These are phyloP conservation scores for Xanthoconium stramineum DNA, from an alignment of 768 basidiomycete genomes.

Conservation along the genomic window DNA sequence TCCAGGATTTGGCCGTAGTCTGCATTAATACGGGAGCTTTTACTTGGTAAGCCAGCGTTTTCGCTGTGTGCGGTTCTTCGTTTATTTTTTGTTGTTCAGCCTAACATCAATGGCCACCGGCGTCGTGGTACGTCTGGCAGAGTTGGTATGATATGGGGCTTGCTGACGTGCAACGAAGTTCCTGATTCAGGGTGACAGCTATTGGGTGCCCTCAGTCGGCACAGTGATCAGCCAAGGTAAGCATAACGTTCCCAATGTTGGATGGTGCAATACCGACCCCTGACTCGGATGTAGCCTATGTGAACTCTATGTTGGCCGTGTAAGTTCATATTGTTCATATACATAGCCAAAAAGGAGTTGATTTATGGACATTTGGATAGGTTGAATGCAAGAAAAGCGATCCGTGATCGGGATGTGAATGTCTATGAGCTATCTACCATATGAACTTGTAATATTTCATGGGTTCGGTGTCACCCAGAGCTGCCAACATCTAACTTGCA, in stretches of 20 bases:
- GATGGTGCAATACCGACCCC: not conserved
- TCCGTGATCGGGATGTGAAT: slow-evolving; percentile 5
- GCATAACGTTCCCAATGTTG: not conserved
- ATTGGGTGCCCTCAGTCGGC: slow-evolving; percentile 5
- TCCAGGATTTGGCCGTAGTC: slow-evolving; percentile 12
- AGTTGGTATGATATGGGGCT: too few species aligned
- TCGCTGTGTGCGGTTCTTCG: not conserved
- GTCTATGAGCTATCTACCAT: slow-evolving; percentile 1
- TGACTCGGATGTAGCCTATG: slow-evolving; percentile 6
- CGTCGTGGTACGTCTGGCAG: not conserved
- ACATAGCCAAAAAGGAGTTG: too few species aligned
- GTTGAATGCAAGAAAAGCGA: slow-evolving; percentile 8
- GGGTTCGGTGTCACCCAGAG: too few species aligned
- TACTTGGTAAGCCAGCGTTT: slow-evolving; percentile 3
- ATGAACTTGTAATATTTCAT: not conserved
- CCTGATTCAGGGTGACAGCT: not conserved
- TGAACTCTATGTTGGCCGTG: slow-evolving; percentile 14
- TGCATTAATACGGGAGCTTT: slow-evolving; percentile 12
- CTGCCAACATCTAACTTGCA: too few species aligned
- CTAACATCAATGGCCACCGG: not conserved
- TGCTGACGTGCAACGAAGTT: not conserved
- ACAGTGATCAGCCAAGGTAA: slow-evolving; percentile 2
- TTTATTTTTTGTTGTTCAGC: not conserved
- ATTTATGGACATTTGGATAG: not conserved
- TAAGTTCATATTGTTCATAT: not conserved